A percentile compares a stretch with the other conserved stretches of the same genome.
These are phyloP conservation scores for Rubus parviflorus DNA, from an alignment of 306 rosid genomes.

Conservation along the genomic window DNA sequence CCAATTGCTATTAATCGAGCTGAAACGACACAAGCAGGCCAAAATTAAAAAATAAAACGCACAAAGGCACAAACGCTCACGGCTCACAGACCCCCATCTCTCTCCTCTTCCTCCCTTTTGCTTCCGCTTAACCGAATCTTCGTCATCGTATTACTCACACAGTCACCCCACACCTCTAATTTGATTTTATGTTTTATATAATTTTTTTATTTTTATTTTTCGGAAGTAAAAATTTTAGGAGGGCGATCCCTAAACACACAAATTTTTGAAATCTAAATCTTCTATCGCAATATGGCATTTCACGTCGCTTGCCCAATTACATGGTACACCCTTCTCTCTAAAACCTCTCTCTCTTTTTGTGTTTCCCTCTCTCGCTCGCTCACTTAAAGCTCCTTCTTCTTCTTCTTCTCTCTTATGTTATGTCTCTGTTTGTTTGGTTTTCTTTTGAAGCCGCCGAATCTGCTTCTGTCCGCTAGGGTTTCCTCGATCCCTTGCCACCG, in stretches of 20 bases:
- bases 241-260: slow-evolving; percentile 39
- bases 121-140: too few relatives aligned
- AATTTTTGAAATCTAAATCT: slow-evolving; percentile 46
- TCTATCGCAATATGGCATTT: slow-evolving; percentile 70
- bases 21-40: background rate
- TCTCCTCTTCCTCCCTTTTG: too few relatives aligned
- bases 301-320: slow-evolving; percentile 90
- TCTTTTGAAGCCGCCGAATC: slow-evolving; percentile 56
- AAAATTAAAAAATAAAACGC: background rate
- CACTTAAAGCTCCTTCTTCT: background rate
- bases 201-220: too few relatives aligned
- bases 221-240: slow-evolving; percentile 15
- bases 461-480: slow-evolving; percentile 74
- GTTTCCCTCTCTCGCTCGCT: slow-evolving; percentile 2
- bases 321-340: slow-evolving; percentile 42
- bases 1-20: background rate
- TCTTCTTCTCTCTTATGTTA: background rate
- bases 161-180: too few relatives aligned
- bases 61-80: background rate
- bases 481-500: slow-evolving; percentile 44
- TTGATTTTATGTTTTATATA: too few relatives aligned
- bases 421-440: slow-evolving; percentile 9
- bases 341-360: slow-evolving; percentile 15
- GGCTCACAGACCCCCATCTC: background rate
- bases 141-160: too few relatives aligned